Base-by-base conservation (phyloP, 202 grass and related monocot species). In the Cymbopogon flexuosus region DNA sequence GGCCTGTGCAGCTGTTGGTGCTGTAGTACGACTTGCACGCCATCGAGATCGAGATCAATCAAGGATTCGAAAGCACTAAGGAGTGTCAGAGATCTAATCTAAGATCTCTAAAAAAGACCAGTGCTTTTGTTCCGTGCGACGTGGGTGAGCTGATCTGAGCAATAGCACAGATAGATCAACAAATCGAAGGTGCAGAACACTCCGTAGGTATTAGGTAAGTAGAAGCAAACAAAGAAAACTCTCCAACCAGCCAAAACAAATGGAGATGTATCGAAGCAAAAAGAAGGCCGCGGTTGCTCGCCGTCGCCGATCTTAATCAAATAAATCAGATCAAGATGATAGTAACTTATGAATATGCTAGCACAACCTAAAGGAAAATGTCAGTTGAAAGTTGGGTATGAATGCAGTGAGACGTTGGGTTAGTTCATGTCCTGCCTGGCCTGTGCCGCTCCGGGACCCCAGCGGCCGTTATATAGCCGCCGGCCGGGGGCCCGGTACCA, bases 221-320 rank as follows among this genome's bases (percentile, higher is more conserved):
- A 68, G 3, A 13, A 14, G 2, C 3, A 30, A 72, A n/a, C 33
- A 15, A 63, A 16, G 9, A 45, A 36, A 29, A 6, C 45, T 14
- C 59, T 73, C 52, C 62, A 56, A 5, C 21, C 33, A 79, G 29
- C 43, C 43, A 83, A 79, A 76, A 62, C 3, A 36, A 12, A 58
- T 14, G 65, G 62, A 67, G 80, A 72, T 59, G 13, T 46, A 33
- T 3, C 0, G 41, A 36, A 64, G 0, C 2, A 18, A 37, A 81
- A 29, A 33, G 11, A 6, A 16, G 19, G 52, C 18, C 6, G 1
- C 15, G 19, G 75, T 86, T 45, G 79, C 19, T 81, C 66, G 76
- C 46, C 37, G 65, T 82, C 66, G 80, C 41, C 19, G 66, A 82
- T 90, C 87, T 85, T 37, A n/a, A 81, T 76, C 79, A 14, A 85